Conservation (phyloP, 2,329 filamentous ascomycete species). For the Fusarium pseudonygamai region DNA sequence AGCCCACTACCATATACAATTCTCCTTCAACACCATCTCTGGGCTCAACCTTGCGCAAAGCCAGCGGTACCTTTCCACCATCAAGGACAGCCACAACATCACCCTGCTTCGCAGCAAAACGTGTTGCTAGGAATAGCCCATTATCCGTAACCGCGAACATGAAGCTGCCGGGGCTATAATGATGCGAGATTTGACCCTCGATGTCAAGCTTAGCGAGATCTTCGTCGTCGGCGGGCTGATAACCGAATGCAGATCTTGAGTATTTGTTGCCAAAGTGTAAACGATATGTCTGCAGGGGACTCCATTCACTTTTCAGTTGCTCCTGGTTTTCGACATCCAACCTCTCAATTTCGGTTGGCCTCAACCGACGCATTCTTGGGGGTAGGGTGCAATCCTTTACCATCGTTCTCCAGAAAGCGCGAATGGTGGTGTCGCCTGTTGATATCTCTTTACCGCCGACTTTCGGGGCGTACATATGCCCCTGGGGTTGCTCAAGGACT, state of each 20-base stretch:
- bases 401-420: conserved; percentile 19
- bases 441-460: background rate
- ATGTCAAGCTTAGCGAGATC: background rate
- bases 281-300: fast-evolving
- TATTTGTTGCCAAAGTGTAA: background rate
- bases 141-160: conserved; percentile 1
- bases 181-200: background rate
- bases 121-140: conserved; percentile 1
- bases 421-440: background rate
- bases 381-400: conserved; percentile 8
- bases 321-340: background rate
- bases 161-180: background rate
- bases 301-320: background rate
- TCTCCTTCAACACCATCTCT: fast-evolving
- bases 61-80: conserved; percentile 19
- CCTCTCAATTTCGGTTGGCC: background rate
- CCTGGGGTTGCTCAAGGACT: fast-evolving
- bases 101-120: background rate
- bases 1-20: conserved; percentile 2
- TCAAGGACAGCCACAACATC: conserved; percentile 19
- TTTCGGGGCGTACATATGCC: background rate
- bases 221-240: background rate
- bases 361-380: conserved; percentile 7
- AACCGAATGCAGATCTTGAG: background rate
- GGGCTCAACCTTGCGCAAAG: background rate